Conservation (phyloP, 2,329 filamentous ascomycete species). For the Cercospora berteroae region DNA sequence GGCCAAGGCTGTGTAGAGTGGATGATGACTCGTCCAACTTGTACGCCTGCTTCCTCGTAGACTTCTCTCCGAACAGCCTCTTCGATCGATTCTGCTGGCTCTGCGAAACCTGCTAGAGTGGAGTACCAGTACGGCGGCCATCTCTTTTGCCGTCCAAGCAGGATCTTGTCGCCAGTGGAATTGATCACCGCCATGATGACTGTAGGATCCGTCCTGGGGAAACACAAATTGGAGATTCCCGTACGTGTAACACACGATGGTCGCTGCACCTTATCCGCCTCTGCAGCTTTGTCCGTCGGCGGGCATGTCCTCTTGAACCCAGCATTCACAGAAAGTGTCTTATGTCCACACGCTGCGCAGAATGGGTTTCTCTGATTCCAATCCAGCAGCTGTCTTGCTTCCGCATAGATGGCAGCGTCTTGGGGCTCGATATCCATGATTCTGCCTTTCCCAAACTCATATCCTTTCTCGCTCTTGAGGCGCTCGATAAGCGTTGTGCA, state of each 20-base stretch:
- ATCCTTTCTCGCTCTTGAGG: slow-evolving; percentile 57
- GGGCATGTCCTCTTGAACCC: slow-evolving; percentile 81
- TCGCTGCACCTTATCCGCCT: slow-evolving; percentile 50
- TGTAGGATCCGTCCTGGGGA: slow-evolving; percentile 89
- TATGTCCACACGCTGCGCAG: slow-evolving; percentile 83
- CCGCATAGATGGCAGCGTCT: slow-evolving; percentile 82
- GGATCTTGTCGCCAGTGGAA: slow-evolving; percentile 69
- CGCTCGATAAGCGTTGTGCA: slow-evolving; percentile 60
- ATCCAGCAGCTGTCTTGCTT: slow-evolving; percentile 82
- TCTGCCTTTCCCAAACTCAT: slow-evolving; percentile 66
- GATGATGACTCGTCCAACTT: slow-evolving; percentile 51
- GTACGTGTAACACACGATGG: slow-evolving; percentile 75
- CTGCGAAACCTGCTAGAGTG: slow-evolving; percentile 64
- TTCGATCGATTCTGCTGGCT: slow-evolving; percentile 52
- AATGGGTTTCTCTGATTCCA: slow-evolving; percentile 94
- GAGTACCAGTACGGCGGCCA: slow-evolving; percentile 86
- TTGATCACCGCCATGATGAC: slow-evolving; percentile 94
- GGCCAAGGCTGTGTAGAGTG: slow-evolving; percentile 55
- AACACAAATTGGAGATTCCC: slow-evolving; percentile 84
- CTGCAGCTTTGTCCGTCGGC: slow-evolving; percentile 58
- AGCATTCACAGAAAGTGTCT: slow-evolving; percentile 73
- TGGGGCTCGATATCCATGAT: slow-evolving; percentile 58
- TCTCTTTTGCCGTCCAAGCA: slow-evolving; percentile 80
- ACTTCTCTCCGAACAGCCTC: slow-evolving; percentile 53
- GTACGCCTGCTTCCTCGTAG: slow-evolving; percentile 51